Percentiles rank a stretch among this genome's conserved stretches.
phyloP scores from a whole-genome alignment of 257 asterid species.

The Hygrophila difformis region DNA sequence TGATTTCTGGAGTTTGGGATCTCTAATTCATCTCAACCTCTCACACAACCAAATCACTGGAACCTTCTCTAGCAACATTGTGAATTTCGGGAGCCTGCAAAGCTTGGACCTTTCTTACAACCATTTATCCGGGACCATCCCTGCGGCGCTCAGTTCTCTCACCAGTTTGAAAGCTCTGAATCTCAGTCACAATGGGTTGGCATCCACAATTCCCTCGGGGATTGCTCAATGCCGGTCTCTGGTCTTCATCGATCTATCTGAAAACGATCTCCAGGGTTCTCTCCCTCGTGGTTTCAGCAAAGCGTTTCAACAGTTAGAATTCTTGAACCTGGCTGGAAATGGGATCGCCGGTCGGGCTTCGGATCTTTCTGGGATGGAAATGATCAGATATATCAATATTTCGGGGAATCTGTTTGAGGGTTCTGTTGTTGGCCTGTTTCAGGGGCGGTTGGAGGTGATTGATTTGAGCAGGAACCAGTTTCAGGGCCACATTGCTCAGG shows the following conservation, averaged over 20 bases:
- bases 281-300: constrained; percentile 54
- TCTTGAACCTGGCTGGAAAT: constrained; percentile 63
- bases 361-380: constrained; percentile 47
- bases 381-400: constrained; percentile 46
- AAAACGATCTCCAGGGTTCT: constrained; percentile 45
- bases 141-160: constrained; percentile 71
- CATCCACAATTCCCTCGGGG: constrained; percentile 48
- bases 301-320: constrained; percentile 48
- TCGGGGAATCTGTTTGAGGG: constrained; percentile 74
- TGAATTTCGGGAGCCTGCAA: constrained; percentile 68
- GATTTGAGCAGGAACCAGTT: constrained; percentile 89
- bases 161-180: constrained; percentile 42
- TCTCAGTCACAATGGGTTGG: constrained; percentile 52
- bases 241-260: constrained; percentile 57
- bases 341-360: constrained; percentile 51
- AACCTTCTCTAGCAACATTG: constrained; percentile 61
- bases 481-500: constrained; percentile 78
- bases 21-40: constrained; percentile 52
- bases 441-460: constrained; percentile 58
- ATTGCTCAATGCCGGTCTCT: constrained; percentile 48
- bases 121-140: constrained; percentile 61
- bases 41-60: constrained; percentile 56
- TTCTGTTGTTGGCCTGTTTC: constrained; percentile 53
- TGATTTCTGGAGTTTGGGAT: constrained; percentile 93
- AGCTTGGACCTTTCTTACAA: constrained; percentile 72